These are phyloP conservation scores for Fusarium anguioides DNA, from an alignment of 2,329 filamentous ascomycete genomes.

Conservation along the genomic window DNA sequence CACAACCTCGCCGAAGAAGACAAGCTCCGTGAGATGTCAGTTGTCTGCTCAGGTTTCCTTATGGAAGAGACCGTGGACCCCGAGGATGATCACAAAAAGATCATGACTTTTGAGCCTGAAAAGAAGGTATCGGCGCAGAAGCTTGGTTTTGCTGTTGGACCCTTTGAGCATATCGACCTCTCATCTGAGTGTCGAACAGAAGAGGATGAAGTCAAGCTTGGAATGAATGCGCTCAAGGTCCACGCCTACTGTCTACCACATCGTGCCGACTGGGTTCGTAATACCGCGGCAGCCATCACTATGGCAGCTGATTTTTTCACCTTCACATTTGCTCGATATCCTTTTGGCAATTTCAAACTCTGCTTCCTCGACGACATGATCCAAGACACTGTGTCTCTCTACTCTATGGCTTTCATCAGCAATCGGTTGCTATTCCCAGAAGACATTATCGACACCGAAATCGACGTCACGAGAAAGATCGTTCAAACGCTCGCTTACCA, in stretches of 20 bases:
- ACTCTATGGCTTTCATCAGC: constrained; percentile 88
- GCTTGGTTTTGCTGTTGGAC: constrained; percentile 92
- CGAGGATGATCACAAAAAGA: constrained; percentile 83
- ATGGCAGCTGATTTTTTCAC: constrained; percentile 92
- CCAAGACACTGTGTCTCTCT: constrained; percentile 78
- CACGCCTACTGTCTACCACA: constrained; percentile 92
- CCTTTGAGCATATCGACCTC: constrained; percentile 93
- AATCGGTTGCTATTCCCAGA: constrained; percentile 86
- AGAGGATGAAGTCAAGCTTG: constrained; percentile 91
- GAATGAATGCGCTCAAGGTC: constrained; percentile 86
- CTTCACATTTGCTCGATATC: constrained; percentile 88
- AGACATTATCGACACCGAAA: constrained; percentile 85
- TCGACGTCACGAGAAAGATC: constrained; percentile 82
- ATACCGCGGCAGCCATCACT: constrained; percentile 87
- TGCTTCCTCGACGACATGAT: constrained; percentile 93
- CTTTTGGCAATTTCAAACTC: constrained; percentile 90
- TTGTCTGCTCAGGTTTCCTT: constrained; percentile 90
- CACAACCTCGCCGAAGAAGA: constrained; percentile 76
- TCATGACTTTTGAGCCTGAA: constrained; percentile 83
- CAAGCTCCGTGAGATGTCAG: constrained; percentile 86
- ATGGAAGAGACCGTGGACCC: constrained; percentile 84
- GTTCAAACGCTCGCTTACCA: constrained; percentile 89
- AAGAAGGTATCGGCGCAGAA: constrained; percentile 85
- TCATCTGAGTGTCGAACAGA: constrained; percentile 86
- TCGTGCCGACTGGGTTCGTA: constrained; percentile 82